These are phyloP conservation scores for Debaryomycetaceae sp. DNA, from an alignment of 1,139 yeast genomes.

Conservation along the genomic window DNA sequence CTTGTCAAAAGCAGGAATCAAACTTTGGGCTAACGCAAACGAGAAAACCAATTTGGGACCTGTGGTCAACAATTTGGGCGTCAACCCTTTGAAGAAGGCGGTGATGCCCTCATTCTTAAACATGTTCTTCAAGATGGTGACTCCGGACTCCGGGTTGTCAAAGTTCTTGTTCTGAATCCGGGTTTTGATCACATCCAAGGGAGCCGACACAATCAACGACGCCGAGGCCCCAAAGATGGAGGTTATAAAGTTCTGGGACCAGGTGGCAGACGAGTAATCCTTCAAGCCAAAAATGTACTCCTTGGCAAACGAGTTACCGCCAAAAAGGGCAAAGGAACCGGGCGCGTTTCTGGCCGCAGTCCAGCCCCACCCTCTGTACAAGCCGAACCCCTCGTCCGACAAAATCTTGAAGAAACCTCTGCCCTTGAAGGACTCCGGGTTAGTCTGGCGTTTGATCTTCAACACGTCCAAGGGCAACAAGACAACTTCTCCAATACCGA, in stretches of 20 bases:
- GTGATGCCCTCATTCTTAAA: slow-evolving; percentile 81
- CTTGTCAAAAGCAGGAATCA: slow-evolving; percentile 92
- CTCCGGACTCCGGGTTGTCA: slow-evolving; percentile 92
- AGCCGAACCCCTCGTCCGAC: slow-evolving; percentile 85
- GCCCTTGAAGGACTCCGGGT: slow-evolving; percentile 97
- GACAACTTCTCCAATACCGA: slow-evolving; percentile 97
- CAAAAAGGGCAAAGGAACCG: slow-evolving; percentile 94
- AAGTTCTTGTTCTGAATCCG: slow-evolving; percentile 96
- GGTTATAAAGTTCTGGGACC: slow-evolving; percentile 91
- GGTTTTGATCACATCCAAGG: slow-evolving; percentile 96
- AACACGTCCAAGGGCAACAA: slow-evolving; percentile 92
- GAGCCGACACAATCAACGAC: slow-evolving; percentile 94
- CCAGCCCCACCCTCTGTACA: slow-evolving; percentile 99
- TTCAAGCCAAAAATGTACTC: slow-evolving; percentile 84
- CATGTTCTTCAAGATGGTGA: slow-evolving; percentile 90
- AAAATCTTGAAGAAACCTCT: slow-evolving; percentile 88
- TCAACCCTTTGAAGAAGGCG: slow-evolving; percentile 95
- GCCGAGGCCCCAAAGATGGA: slow-evolving; percentile 99
- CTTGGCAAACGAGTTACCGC: slow-evolving; percentile 98
- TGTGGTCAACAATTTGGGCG: slow-evolving; percentile 93
- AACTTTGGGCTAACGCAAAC: slow-evolving; percentile 92
- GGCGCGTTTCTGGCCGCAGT: slow-evolving; percentile 99
- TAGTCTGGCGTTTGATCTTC: slow-evolving; percentile 97
- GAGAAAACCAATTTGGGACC: slow-evolving; percentile 98
- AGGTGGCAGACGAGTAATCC: slow-evolving; percentile 88